A percentile compares a stretch with the other conserved stretches of the same genome.
Evolutionary conservation across 176 grass and related monocot genomes (phyloP).

Genomic region (Oryza rufipogon): DNA sequence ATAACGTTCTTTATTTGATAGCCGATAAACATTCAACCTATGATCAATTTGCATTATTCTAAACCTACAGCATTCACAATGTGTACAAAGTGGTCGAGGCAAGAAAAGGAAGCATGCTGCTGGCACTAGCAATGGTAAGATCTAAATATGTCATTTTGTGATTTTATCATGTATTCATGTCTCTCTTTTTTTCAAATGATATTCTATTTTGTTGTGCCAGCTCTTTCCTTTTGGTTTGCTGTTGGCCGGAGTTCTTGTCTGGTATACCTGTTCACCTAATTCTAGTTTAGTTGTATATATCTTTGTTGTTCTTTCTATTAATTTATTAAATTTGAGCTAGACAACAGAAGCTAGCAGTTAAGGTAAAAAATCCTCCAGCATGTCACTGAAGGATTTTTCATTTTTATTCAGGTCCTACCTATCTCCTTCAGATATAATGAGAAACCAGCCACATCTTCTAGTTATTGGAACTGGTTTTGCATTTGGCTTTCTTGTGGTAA

Average conservation of each 20-base stretch:
- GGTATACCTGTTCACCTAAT: conserved; percentile 58
- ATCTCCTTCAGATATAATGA: conserved; percentile 92
- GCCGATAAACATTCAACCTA: not conserved
- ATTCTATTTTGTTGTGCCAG: conserved; percentile 50
- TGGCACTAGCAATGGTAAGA: conserved; percentile 91
- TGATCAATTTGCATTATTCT: conserved; percentile 13
- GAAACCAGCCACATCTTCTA: conserved; percentile 82
- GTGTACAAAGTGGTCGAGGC: conserved; percentile 85
- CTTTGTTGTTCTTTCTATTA: not conserved
- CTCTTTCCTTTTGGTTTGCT: conserved; percentile 85
- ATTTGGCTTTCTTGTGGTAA: conserved; percentile 98
- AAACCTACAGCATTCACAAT: conserved; percentile 75
- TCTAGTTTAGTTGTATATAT: conserved; percentile 14
- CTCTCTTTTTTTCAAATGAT: conserved; percentile 25
- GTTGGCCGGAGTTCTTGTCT: conserved; percentile 83
- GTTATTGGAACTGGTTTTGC: conserved; percentile 96
- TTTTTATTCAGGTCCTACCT: conserved; percentile 71
- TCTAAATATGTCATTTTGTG: not conserved
- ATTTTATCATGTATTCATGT: not conserved
- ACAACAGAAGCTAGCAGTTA: conserved; percentile 5
- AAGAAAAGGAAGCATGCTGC: conserved; percentile 92
- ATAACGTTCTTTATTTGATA: not conserved
- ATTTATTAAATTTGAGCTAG: not conserved
- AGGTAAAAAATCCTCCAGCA: not conserved
- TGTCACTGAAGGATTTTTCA: conserved; percentile 25